These are phyloP conservation scores for Nemania sp. DNA, from an alignment of 2,329 filamentous ascomycete genomes.

Conservation along the genomic window DNA sequence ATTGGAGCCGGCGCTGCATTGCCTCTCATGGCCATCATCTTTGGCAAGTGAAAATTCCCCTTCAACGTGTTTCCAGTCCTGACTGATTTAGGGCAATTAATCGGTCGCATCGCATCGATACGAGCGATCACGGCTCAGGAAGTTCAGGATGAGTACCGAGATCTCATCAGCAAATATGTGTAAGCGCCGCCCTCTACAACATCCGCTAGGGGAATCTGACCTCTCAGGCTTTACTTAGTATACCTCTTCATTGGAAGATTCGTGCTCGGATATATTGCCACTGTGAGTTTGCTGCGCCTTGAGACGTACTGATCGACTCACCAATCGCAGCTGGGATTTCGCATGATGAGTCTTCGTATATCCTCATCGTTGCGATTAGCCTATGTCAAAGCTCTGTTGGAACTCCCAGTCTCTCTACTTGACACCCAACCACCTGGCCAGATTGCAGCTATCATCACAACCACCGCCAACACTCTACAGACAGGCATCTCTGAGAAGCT, in stretches of 20 bases:
- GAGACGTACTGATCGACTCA: conserved; percentile 4
- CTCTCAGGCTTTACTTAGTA: conserved; percentile 66
- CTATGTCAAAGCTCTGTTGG: conserved; percentile 68
- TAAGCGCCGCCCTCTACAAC: conserved; percentile 36
- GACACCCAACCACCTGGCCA: conserved; percentile 67
- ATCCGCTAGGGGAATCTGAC: neutral
- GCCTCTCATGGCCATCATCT: conserved; percentile 60
- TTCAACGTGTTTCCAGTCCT: neutral
- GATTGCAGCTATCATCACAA: conserved; percentile 65
- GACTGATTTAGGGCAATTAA: conserved; percentile 45
- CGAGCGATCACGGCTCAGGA: conserved; percentile 27
- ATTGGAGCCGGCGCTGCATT: conserved; percentile 39
- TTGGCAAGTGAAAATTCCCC: conserved; percentile 45
- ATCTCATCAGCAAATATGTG: conserved; percentile 50
- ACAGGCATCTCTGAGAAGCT: conserved; percentile 67
- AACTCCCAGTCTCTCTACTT: conserved; percentile 67
- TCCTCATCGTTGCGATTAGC: conserved; percentile 64
- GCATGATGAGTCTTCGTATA: conserved; percentile 63
- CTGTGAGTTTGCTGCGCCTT: conserved; percentile 44
- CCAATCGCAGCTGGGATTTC: conserved; percentile 56
- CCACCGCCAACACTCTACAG: conserved; percentile 65
- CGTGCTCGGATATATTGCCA: conserved; percentile 63
- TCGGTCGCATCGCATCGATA: conserved; percentile 51
- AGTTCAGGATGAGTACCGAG: conserved; percentile 35
- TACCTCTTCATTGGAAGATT: conserved; percentile 73